Base-by-base conservation (phyloP, 352 stramenopile species). In the Globisporangium canariense region DNA sequence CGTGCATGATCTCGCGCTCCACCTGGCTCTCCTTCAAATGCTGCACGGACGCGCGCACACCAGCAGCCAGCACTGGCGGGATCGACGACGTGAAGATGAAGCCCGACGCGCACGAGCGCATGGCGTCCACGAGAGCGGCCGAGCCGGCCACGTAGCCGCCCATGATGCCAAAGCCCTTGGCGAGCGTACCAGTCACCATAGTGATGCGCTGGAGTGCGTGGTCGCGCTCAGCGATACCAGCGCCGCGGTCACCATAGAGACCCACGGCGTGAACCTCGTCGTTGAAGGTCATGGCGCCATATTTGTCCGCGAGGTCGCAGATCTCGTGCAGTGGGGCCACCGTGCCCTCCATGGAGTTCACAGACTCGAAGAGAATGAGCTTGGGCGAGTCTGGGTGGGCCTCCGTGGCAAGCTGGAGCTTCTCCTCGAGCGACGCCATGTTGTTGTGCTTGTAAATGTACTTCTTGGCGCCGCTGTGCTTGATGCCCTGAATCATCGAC, bases 31-130 rank as follows among this genome's bases (percentile, higher is more conserved):
- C 78, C 74, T 95, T 96, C 46, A 97, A 60, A 73, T 97, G 79
- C 51, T 71, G 70, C 47, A 97, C 86, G 4, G 89, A 92, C 10
- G 88, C 87, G 30, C 78, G 76, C 14, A 88, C 90, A 54, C 86
- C 90, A 22, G 90, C 89, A 16, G 89, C 89, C 9, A 96, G 75
- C 66, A 93, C 88, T 0, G 90, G 90, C 18, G 89, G 89, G 68
- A 97, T 90, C 50, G 90, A 96, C 9, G 90, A 95, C 60, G 89
- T 94, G 67, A 97, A 97, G 65, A 97, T 97, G 65, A 97, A 97
- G 32, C 90, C 90, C 13, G 89, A 86, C 22, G 80, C 82, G 11
- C 79, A 91, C 55, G 83, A 94, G 34, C 90, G 88, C 84, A 97
- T 95, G 50, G 90, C 89, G 65, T 97, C 90, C 9, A 94, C 74